Percentiles rank a stretch among this genome's conserved stretches.
Conservation (phyloP, 352 stramenopile species). For the Pythium brachiatum region DNA sequence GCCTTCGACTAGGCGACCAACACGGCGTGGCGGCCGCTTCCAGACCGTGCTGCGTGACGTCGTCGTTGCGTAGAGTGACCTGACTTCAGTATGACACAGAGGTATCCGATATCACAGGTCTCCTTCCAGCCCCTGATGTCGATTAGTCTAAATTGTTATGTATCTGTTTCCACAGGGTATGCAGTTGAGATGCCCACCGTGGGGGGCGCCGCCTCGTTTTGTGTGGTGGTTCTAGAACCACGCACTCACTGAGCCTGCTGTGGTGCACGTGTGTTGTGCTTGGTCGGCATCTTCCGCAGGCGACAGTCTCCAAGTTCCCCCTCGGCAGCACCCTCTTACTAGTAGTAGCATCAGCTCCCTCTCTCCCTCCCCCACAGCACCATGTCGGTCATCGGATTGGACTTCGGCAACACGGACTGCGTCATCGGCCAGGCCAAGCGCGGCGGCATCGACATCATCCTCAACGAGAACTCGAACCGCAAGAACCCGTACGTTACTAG, state of each 20-base stretch:
- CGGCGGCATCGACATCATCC: conserved; percentile 98
- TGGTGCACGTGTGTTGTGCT: too few species aligned
- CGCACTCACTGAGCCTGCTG: conserved; percentile 12
- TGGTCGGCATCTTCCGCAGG: not conserved
- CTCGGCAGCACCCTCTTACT: conserved; percentile 5
- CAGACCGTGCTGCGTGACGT: not conserved
- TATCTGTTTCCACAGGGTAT: conserved; percentile 21
- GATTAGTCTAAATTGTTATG: not conserved
- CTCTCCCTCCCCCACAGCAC: conserved; percentile 1
- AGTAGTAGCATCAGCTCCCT: conserved; percentile 18
- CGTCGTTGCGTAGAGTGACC: not conserved
- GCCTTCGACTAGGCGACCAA: not conserved
- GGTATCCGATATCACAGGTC: not conserved
- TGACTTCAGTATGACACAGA: conserved; percentile 7
- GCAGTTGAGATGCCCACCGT: not conserved
- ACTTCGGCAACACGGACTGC: conserved; percentile 96
- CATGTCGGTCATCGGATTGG: conserved; percentile 97
- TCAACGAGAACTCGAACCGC: conserved; percentile 99
- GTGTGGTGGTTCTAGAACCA: conserved; percentile 28
- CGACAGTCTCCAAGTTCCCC: conserved; percentile 2
- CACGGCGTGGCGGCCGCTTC: not conserved
- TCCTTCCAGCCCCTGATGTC: not conserved
- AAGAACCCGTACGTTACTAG: conserved; percentile 90
- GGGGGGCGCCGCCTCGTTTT: conserved; percentile 9
- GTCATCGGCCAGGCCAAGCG: conserved; percentile 96